Evolutionary conservation across 176 grass and related monocot species (phyloP).

Genomic region (Musa itinerans): DNA sequence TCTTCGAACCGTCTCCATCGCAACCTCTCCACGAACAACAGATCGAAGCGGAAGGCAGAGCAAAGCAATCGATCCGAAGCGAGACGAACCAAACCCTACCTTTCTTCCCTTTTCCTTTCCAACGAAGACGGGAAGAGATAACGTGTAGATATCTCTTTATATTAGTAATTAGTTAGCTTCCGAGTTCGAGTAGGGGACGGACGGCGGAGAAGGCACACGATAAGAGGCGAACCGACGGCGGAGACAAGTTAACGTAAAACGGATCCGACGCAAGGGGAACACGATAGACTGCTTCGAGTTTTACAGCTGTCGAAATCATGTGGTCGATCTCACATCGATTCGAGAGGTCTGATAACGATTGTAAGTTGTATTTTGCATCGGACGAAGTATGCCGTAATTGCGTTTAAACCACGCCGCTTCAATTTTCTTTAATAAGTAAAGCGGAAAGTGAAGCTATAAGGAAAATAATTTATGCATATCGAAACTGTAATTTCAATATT

Average conservation of each 20-base stretch:
- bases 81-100: too few species aligned
- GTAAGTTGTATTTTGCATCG: not conserved
- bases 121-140: too few species aligned
- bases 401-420: too few species aligned
- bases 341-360: not conserved
- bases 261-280: not conserved
- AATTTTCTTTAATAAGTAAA: too few species aligned
- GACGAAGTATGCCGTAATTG: not conserved
- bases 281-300: too few species aligned
- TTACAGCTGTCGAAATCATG: not conserved
- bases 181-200: not conserved
- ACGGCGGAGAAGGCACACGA: not conserved
- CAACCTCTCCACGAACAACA: too few species aligned
- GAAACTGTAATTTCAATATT: too few species aligned
- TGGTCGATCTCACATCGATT: not conserved
- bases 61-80: too few species aligned
- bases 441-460: too few species aligned
- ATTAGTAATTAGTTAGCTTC: too few species aligned
- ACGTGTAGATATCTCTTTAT: too few species aligned
- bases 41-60: not conserved
- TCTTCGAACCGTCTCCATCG: conserved; percentile 62
- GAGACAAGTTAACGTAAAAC: not conserved
- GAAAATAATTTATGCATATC: too few species aligned
- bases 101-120: not conserved
- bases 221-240: not conserved